Base-by-base conservation (phyloP, 2,329 filamentous ascomycete species). In the Colletotrichum caudatum region DNA sequence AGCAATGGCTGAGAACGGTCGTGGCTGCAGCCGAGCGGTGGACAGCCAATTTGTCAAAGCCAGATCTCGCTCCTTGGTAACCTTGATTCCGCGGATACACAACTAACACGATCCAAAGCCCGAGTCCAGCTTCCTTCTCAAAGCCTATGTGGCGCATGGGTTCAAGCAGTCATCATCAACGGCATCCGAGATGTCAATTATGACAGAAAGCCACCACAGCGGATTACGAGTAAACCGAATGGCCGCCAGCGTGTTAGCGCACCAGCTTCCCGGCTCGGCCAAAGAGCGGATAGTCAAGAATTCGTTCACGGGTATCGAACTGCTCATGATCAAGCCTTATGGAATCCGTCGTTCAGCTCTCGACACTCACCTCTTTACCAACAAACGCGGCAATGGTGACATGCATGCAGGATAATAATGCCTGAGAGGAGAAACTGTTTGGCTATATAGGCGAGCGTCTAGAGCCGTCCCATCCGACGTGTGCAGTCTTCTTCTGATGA, bases 31-130 rank as follows among this genome's bases (percentile, higher is more conserved):
- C 44, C 18, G 37, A 48, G 53, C 33, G 7, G 53, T 53, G 48
- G 54, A 62, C 29, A 39, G n/a, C 23, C 48, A 4, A 14, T n/a
- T 51, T 16, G 14, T 44, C 33, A 9, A 16, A 63, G 33, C 9
- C 56, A 41, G 8, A 12, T 26, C 44, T 35, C 12, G 18, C 39
- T 37, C 26, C 54, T 23, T 37, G 29, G 53, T 50, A 59, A 37
- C 53, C 44, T 46, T 41, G 26, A 37, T 41, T 39, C 18, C 33
- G 39, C 23, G 53, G 50, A 53, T 46, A 54, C 35, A 60, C 39
- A 46, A 23, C 59, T 26, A 60, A 26, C 54, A 44, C 50, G 26
- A 35, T 69, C 50, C 69, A 68, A 68, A 53, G 60, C 23, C 39
- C 37, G 35, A 63, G 35, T 7, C 16, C 60, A 26, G n/a, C 16